phyloP scores from a whole-genome alignment of 495 filamentous ascomycete species.

The Aspergillus leporis region DNA sequence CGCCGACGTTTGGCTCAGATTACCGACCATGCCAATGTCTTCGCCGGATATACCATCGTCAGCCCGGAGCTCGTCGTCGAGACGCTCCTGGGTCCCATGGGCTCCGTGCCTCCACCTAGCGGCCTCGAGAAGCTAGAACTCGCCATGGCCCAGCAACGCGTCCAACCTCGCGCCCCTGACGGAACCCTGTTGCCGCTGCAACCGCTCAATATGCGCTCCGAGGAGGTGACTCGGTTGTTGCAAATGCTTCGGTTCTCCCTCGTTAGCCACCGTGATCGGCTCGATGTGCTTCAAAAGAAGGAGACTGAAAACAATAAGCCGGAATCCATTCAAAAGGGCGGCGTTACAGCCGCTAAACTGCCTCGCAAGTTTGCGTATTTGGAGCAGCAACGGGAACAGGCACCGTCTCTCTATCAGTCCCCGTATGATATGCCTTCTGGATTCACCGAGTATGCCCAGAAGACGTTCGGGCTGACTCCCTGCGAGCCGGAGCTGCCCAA shows the following conservation, averaged over 20 bases:
- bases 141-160: slow-evolving; percentile 51
- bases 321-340: slow-evolving; percentile 37
- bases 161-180: slow-evolving; percentile 46
- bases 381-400: slow-evolving; percentile 43
- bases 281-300: slow-evolving; percentile 48
- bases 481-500: slow-evolving; percentile 41
- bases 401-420: slow-evolving; percentile 49
- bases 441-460: slow-evolving; percentile 46
- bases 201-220: slow-evolving; percentile 49
- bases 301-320: slow-evolving; percentile 42
- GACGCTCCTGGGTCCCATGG: slow-evolving; percentile 48
- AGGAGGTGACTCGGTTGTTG: slow-evolving; percentile 47
- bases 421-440: slow-evolving; percentile 51
- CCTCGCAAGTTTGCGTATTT: slow-evolving; percentile 47
- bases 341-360: slow-evolving; percentile 36
- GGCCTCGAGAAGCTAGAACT: slow-evolving; percentile 50
- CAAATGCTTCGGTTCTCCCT: slow-evolving; percentile 52
- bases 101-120: slow-evolving; percentile 45
- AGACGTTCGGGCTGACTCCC: slow-evolving; percentile 39
- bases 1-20: slow-evolving; percentile 52
- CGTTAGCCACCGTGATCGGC: slow-evolving; percentile 46
- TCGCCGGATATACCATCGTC: slow-evolving; percentile 50
- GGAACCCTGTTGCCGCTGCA: slow-evolving; percentile 45
- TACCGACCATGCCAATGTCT: slow-evolving; percentile 53
- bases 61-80: slow-evolving; percentile 50